Conservation (phyloP, 2,329 filamentous ascomycete species). For the Neofusicoccum ribis region DNA sequence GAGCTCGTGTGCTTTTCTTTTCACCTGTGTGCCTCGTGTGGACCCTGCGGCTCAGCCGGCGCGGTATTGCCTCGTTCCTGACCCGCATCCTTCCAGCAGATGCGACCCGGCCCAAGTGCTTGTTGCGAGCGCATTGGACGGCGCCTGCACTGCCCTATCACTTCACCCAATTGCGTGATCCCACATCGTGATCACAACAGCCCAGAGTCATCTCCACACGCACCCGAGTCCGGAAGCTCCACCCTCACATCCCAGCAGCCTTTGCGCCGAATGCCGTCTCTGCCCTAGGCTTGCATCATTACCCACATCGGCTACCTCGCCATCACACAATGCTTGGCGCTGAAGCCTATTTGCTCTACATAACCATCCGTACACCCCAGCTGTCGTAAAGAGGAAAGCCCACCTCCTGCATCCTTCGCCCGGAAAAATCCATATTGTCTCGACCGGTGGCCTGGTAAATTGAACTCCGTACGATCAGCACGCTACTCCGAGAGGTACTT, state of each 20-base stretch:
- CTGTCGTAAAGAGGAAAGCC: neutral
- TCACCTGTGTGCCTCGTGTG: neutral
- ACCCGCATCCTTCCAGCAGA: neutral
- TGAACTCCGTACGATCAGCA: neutral
- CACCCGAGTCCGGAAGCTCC: neutral
- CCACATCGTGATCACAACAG: constrained; percentile 14
- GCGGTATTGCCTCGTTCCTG: neutral
- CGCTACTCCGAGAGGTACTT: neutral
- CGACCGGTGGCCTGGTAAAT: neutral
- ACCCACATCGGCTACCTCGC: constrained; percentile 10
- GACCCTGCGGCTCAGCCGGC: constrained; percentile 3
- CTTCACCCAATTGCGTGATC: constrained; percentile 13
- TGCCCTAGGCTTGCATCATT: constrained; percentile 1
- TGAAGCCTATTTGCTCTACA: constrained; percentile 17
- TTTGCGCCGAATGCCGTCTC: neutral
- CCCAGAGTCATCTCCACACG: neutral
- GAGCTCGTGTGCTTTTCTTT: neutral
- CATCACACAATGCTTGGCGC: constrained; percentile 14
- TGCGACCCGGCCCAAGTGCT: constrained; percentile 9
- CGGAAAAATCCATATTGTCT: neutral
- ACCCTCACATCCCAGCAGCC: neutral
- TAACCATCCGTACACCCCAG: neutral
- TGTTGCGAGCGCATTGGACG: neutral
- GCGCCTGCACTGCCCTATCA: neutral
- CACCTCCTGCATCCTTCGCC: neutral